These are phyloP conservation scores for Metrosideros polymorpha DNA, from an alignment of 441 rosid genomes.

Conservation along the genomic window DNA sequence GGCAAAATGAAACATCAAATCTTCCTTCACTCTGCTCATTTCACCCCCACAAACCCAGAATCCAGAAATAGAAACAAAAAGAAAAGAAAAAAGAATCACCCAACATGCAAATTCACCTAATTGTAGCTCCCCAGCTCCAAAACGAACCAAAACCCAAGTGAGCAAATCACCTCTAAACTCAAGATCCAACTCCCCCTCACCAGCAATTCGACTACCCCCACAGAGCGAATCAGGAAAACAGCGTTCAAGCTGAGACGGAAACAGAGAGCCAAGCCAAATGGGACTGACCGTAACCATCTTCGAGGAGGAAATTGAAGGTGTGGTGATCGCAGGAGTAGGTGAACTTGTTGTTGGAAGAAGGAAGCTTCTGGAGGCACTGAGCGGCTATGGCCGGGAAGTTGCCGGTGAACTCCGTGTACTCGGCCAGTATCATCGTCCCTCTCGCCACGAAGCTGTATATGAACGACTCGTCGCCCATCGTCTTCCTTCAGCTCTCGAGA, in stretches of 20 bases:
- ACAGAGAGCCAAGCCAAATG: not conserved
- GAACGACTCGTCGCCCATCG: not conserved
- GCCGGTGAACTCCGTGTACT: not conserved
- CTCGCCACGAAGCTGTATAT: constrained; percentile 2
- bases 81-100: not conserved
- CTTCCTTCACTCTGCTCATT: not conserved
- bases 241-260: not conserved
- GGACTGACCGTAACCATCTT: not conserved
- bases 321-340: not conserved
- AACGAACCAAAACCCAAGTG: not conserved
- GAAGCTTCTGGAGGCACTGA: constrained; percentile 1
- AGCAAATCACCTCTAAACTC: not conserved
- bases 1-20: not conserved
- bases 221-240: not conserved
- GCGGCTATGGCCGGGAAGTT: not conserved
- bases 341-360: not conserved
- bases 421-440: not conserved
- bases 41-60: not conserved
- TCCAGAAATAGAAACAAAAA: not conserved
- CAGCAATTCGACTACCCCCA: not conserved
- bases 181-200: constrained; percentile 33
- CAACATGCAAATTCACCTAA: not conserved
- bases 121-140: not conserved
- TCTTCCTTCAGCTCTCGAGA: not conserved
- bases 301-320: not conserved